Evolutionary conservation across 2,329 filamentous ascomycete genomes (phyloP), one percentile per base, ranked within the genome.

Genomic region (Didymella exigua): DNA sequence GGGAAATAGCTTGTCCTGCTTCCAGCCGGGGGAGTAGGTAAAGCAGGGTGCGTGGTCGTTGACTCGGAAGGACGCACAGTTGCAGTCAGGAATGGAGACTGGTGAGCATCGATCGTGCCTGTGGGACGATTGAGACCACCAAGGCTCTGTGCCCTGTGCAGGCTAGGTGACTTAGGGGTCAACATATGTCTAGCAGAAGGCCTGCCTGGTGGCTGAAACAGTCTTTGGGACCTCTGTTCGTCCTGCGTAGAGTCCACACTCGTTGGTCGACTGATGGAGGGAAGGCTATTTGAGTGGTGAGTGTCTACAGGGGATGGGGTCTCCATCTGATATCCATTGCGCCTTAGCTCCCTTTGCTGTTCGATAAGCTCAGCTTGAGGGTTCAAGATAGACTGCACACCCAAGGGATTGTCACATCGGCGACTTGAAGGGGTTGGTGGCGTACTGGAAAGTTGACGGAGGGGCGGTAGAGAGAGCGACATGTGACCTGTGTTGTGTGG

Each of bases 141-240:
- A 11, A 83, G 65, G 62, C 82, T 85, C 16, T 80, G 76, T 23
- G 81, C 77, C 57, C 84, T 81, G 49, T 77, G 75, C 34, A 79
- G 47, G 4, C 67, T 73, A 9, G 85, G 84, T 9, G 86, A 86
- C 59, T 81, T 79, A 0, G 86, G 84, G 10, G 82, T 86, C 56
- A 86, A 67, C n/a, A 84, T 80, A 29, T 81, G 80, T 59, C 84
- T 77, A 49, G 75, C 42, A 38, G 65, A 58, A 31, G 65, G 66
- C 24, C 62, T 63, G 33, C 63, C 61, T 26, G 67, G 67, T 4
- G 63, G 66, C 34, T 61, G 69, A 51, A 66, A 73, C 16, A 50
- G 65, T 50, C 66, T 66, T 14, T 49, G 59, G n/a, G 61, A 53
- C 10, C 59, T 54, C 11, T 58, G 58, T 1, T 71, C 70, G 8